Evolutionary conservation across 1,284 basidiomycete genomes (phyloP).

Genomic region (Uromyces viciae-fabae): DNA sequence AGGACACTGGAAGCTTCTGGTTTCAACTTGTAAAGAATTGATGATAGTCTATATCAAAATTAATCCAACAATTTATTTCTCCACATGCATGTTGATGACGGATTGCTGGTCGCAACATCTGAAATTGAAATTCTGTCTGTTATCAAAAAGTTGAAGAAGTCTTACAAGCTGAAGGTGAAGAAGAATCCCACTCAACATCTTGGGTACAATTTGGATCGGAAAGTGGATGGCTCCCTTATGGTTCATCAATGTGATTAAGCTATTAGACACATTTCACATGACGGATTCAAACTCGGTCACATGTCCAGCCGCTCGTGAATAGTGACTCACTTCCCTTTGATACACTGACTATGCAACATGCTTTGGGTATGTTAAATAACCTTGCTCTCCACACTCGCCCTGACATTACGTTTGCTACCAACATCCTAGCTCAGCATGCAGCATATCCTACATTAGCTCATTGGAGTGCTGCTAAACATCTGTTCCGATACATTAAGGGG

Average conservation of each 20-base stretch:
- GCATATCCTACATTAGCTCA: neutral
- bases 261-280: neutral
- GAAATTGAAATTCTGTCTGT: neutral
- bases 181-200: neutral
- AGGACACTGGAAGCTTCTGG: neutral
- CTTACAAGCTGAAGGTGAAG: neutral
- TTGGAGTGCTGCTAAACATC: neutral
- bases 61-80: neutral
- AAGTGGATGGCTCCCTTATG: neutral
- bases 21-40: neutral
- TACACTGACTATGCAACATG: neutral
- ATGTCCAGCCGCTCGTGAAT: neutral
- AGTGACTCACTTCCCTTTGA: neutral
- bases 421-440: neutral
- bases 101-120: neutral
- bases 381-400: constrained; percentile 9
- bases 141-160: neutral
- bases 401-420: neutral
- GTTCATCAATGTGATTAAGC: neutral
- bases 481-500: neutral
- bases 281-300: neutral
- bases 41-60: neutral
- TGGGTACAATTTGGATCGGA: neutral
- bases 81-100: neutral
- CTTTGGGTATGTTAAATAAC: constrained; percentile 2